A percentile compares a stretch with the other conserved stretches of the same genome.
phyloP scores from a whole-genome alignment of 2,329 filamentous ascomycete species.

The Hypoxylon sp. region DNA sequence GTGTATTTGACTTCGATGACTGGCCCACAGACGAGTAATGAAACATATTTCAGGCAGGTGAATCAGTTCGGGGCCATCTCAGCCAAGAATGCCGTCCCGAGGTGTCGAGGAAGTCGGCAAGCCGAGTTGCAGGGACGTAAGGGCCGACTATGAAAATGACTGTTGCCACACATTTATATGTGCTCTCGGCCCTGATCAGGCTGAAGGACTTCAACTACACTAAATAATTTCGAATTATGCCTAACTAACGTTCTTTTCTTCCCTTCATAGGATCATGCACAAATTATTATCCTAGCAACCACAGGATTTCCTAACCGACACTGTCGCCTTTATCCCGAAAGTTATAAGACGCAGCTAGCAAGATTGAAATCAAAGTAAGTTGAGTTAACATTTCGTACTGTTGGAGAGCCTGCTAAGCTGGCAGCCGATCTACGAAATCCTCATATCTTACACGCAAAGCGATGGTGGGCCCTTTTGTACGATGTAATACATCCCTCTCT shows the following conservation, averaged over 20 bases:
- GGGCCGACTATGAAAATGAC: constrained; percentile 1
- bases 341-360: not conserved
- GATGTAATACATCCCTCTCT: not conserved
- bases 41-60: constrained; percentile 20
- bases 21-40: not conserved
- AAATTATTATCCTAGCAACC: not conserved
- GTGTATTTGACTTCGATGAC: constrained; percentile 15
- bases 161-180: constrained; percentile 9
- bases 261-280: not conserved
- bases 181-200: constrained; percentile 1
- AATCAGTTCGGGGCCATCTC: constrained; percentile 6
- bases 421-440: not conserved
- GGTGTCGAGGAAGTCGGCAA: constrained; percentile 20
- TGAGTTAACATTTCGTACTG: not conserved
- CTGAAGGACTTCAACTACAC: not conserved
- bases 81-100: constrained; percentile 20
- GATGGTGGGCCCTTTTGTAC: not conserved
- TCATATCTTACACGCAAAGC: not conserved
- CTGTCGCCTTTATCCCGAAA: not conserved
- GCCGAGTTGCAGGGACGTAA: constrained; percentile 28
- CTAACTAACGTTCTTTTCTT: not conserved
- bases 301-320: not conserved
- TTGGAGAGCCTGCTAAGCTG: not conserved
- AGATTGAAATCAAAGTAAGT: not conserved
- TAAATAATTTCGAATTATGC: not conserved